Evolutionary conservation across 768 basidiomycete species (phyloP), one percentile per base, ranked within the genome.

Genomic region (Psilocybe sp.): DNA sequence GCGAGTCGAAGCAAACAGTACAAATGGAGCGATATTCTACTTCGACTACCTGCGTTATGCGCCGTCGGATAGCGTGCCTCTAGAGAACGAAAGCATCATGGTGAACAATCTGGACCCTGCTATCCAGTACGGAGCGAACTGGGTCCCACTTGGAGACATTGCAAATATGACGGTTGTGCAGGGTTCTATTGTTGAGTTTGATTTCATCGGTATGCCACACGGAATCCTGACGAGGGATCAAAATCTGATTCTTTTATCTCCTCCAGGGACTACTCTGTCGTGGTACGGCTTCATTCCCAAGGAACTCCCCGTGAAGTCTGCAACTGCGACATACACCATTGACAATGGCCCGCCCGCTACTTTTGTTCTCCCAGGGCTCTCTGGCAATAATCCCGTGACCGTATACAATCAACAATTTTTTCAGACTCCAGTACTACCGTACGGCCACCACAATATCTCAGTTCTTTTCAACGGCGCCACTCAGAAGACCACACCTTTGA

Each of bases 11-110:
- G 64, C 62, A 14, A 52, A 50, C 16, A 63, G 62, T 36, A 7
- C 23, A 4, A 50, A 53, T 14, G 62, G 63, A 7, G 58, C 50
- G 35, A 37, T 55, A 2, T 68, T 70, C 55, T 67, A 58, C 52
- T 51, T 68, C 15, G 69, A 70, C 48, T 60, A 62, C n/a, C 47
- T 70, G n/a, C 23, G 36, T 2, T 68, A 65, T 43, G 56, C 55
- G 8, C 65, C 67, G 0, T 60, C 60, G 6, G 14, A 43, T 32
- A 51, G 44, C 31, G 52, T 46, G 6, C 40, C 50, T 15, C 53
- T 42, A 34, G 46, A 54, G 16, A 45, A 53, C 15, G 54, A 54
- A 14, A 38, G 60, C 5, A 37, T 63, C 12, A 34, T 47, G 8
- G 34, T 64, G 10, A 50, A 58, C 16, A 31, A 51, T 11, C 35